phyloP scores from a whole-genome alignment of 495 filamentous ascomycete species.

The Penicillium fimorum region DNA sequence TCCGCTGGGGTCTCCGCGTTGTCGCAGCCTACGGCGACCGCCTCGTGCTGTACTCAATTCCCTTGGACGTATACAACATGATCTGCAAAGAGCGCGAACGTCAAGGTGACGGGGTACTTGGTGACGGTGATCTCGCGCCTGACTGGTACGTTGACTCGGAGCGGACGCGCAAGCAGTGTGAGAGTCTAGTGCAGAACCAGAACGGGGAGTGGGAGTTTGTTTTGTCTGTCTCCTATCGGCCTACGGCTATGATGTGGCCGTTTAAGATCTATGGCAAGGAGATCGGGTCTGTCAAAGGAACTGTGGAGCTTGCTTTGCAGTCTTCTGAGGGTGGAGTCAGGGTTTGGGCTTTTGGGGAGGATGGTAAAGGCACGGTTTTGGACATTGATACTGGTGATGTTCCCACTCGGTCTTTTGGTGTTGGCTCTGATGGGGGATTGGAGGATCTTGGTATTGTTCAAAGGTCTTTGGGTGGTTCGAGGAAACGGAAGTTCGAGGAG shows the following conservation, averaged over 20 bases:
- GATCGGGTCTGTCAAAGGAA: slow-evolving; percentile 35
- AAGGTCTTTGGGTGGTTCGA: slow-evolving; percentile 15
- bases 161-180: slow-evolving; percentile 28
- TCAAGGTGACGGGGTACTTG: slow-evolving; percentile 38
- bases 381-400: slow-evolving; percentile 35
- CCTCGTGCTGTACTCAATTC: slow-evolving; percentile 62
- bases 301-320: slow-evolving; percentile 41
- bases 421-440: slow-evolving; percentile 30
- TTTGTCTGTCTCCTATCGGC: slow-evolving; percentile 35
- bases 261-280: slow-evolving; percentile 46
- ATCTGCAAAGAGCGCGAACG: slow-evolving; percentile 39
- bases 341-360: slow-evolving; percentile 40
- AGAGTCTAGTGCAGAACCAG: slow-evolving; percentile 37
- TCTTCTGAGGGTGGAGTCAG: slow-evolving; percentile 36
- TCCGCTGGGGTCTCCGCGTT: slow-evolving; percentile 61
- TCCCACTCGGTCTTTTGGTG: slow-evolving; percentile 6
- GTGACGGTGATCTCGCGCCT: slow-evolving; percentile 33
- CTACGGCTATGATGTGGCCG: slow-evolving; percentile 42
- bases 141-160: slow-evolving; percentile 38
- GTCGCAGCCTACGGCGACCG: slow-evolving; percentile 55
- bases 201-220: slow-evolving; percentile 45
- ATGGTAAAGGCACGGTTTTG: slow-evolving; percentile 33
- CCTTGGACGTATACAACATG: slow-evolving; percentile 57
- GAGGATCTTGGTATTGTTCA: slow-evolving; percentile 19
- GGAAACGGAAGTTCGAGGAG: slow-evolving; percentile 35